phyloP scores from a whole-genome alignment of 306 rosid genomes.

The Citrullus colocynthis region DNA sequence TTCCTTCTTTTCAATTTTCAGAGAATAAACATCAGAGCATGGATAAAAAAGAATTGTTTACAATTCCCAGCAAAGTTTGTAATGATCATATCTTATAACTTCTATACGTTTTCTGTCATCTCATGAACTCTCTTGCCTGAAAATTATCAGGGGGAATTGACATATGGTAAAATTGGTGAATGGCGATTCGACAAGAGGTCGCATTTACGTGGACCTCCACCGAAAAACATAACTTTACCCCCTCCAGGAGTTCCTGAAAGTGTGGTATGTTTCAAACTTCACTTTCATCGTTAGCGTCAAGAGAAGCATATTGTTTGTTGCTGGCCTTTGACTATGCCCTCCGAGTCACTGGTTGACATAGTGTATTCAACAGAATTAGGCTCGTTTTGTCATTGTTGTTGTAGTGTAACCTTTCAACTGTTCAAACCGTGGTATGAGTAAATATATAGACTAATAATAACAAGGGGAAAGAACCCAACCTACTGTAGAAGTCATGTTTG shows the following conservation, averaged over 20 bases:
- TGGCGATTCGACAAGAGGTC: conserved; percentile 98
- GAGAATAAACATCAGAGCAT: not conserved
- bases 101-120: not conserved
- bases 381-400: not conserved
- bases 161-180: conserved; percentile 81
- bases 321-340: not conserved
- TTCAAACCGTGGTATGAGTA: not conserved
- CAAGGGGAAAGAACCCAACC: not conserved
- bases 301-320: not conserved
- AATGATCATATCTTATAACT: not conserved
- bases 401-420: not conserved
- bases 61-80: not conserved
- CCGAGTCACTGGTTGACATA: not conserved
- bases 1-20: not conserved
- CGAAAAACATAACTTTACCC: conserved; percentile 68
- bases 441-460: not conserved
- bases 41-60: not conserved
- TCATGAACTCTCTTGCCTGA: not conserved
- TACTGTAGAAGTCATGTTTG: not conserved
- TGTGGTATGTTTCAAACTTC: conserved; percentile 58
- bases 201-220: conserved; percentile 70
- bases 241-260: conserved; percentile 98
- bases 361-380: not conserved
- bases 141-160: conserved; percentile 63
- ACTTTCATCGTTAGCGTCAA: not conserved